A percentile compares a stretch with the other conserved stretches of the same genome.
Conservation (phyloP, 306 rosid species). For the Acacia crassicarpa region DNA sequence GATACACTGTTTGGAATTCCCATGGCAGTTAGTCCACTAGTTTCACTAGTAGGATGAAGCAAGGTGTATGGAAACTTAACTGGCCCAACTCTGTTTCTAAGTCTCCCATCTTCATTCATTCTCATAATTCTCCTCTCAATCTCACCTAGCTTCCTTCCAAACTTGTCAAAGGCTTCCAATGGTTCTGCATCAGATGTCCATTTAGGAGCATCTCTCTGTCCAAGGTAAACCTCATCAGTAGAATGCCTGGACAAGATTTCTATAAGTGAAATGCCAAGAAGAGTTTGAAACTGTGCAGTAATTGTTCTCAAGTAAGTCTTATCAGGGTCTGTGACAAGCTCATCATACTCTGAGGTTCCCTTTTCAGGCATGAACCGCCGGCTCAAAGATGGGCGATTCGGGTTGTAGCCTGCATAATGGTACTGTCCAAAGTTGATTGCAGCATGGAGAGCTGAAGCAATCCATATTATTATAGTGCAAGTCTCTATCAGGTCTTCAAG, state of each 20-base stretch:
- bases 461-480: conserved; percentile 55
- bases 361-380: conserved; percentile 43
- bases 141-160: conserved; percentile 47
- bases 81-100: conserved; percentile 63
- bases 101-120: conserved; percentile 55
- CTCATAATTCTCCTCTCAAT: conserved; percentile 51
- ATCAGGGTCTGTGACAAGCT: conserved; percentile 37
- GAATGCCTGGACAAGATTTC: conserved; percentile 56
- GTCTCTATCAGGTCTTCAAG: conserved; percentile 45
- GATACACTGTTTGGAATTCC: conserved; percentile 86
- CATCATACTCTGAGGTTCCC: conserved; percentile 51
- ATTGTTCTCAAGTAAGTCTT: conserved; percentile 49
- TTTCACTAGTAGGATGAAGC: conserved; percentile 55
- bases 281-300: conserved; percentile 39
- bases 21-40: conserved; percentile 60
- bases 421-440: conserved; percentile 57
- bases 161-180: conserved; percentile 55
- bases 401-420: conserved; percentile 46
- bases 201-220: conserved; percentile 46
- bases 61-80: conserved; percentile 75
- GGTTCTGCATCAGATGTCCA: conserved; percentile 62
- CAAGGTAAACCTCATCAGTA: conserved; percentile 50
- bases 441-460: conserved; percentile 62
- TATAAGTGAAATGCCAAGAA: conserved; percentile 50
- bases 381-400: conserved; percentile 45